These are phyloP conservation scores for Trichoderma gracile DNA, from an alignment of 2,329 filamentous ascomycete species.

Conservation along the genomic window DNA sequence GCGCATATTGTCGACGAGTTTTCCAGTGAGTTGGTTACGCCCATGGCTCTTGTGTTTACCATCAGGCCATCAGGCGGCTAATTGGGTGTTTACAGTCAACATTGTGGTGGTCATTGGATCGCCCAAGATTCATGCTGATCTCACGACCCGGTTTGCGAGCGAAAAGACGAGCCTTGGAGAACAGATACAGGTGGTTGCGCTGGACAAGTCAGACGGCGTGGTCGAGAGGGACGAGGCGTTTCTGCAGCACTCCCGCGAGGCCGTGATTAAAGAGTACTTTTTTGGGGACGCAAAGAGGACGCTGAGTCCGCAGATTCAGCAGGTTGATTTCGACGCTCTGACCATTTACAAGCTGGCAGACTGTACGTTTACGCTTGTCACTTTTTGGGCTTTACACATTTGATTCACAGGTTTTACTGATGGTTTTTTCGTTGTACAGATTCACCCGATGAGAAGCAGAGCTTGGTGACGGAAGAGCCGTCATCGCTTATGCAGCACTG, in stretches of 20 bases:
- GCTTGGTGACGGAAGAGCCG: conserved; percentile 65
- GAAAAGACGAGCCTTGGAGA: conserved; percentile 62
- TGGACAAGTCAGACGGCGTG: conserved; percentile 84
- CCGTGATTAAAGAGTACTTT: conserved; percentile 88
- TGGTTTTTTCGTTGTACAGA: neutral
- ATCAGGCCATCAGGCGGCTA: too few species aligned
- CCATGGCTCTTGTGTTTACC: too few species aligned
- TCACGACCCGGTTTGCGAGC: conserved; percentile 66
- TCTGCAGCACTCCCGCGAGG: conserved; percentile 71
- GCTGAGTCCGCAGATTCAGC: conserved; percentile 83
- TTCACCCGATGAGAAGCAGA: conserved; percentile 35
- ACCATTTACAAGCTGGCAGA: conserved; percentile 70
- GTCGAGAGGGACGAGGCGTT: conserved; percentile 73
- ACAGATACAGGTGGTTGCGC: conserved; percentile 69
- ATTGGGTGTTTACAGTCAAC: conserved; percentile 57
- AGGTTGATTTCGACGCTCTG: conserved; percentile 74
- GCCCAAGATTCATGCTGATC: conserved; percentile 71
- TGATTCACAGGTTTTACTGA: neutral
- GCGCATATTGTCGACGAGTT: conserved; percentile 69
- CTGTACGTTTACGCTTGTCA: conserved; percentile 44
- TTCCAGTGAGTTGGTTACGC: conserved; percentile 42
- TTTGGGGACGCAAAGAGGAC: conserved; percentile 78
- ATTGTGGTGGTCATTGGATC: conserved; percentile 81
- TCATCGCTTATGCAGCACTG: conserved; percentile 73
- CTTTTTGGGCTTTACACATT: too few species aligned